A percentile compares a stretch with the other conserved stretches of the same genome.
phyloP scores from a whole-genome alignment of 306 rosid species.

The Leucaena leucocephala region DNA sequence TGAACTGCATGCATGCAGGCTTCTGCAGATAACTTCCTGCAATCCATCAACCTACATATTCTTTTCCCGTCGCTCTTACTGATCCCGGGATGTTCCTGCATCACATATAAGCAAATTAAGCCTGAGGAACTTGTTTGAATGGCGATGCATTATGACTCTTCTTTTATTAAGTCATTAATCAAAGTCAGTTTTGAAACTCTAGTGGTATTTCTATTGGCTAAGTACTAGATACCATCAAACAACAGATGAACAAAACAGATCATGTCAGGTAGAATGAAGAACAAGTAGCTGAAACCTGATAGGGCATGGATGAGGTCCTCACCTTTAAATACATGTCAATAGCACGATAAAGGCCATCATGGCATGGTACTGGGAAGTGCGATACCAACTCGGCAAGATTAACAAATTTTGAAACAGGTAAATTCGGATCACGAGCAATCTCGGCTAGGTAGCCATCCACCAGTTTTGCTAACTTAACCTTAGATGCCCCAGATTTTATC shows the following conservation, averaged over 20 bases:
- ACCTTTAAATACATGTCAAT: slow-evolving; percentile 91
- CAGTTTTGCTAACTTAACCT: slow-evolving; percentile 73
- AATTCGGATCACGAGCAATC: slow-evolving; percentile 71
- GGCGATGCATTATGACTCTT: neutral
- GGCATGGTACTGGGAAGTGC: slow-evolving; percentile 70
- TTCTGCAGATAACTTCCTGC: slow-evolving; percentile 81
- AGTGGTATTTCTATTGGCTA: neutral
- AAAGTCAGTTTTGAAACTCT: neutral
- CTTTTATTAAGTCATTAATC: neutral
- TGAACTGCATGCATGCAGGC: slow-evolving; percentile 96
- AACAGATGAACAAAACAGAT: neutral
- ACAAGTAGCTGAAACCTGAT: neutral
- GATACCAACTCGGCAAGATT: slow-evolving; percentile 70
- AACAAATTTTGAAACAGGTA: slow-evolving; percentile 60
- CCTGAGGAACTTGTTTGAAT: slow-evolving; percentile 8
- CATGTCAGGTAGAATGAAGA: neutral
- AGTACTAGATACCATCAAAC: slow-evolving; percentile 2
- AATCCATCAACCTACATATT: slow-evolving; percentile 88
- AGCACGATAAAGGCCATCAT: slow-evolving; percentile 89
- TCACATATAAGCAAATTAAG: slow-evolving; percentile 28
- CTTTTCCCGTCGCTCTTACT: slow-evolving; percentile 83
- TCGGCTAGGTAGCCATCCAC: slow-evolving; percentile 88
- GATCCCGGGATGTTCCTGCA: slow-evolving; percentile 92
- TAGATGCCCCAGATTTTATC: slow-evolving; percentile 60
- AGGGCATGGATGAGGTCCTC: slow-evolving; percentile 2